Evolutionary conservation across 2,329 filamentous ascomycete genomes (phyloP).

Genomic region (Aspergillus neoniger): DNA sequence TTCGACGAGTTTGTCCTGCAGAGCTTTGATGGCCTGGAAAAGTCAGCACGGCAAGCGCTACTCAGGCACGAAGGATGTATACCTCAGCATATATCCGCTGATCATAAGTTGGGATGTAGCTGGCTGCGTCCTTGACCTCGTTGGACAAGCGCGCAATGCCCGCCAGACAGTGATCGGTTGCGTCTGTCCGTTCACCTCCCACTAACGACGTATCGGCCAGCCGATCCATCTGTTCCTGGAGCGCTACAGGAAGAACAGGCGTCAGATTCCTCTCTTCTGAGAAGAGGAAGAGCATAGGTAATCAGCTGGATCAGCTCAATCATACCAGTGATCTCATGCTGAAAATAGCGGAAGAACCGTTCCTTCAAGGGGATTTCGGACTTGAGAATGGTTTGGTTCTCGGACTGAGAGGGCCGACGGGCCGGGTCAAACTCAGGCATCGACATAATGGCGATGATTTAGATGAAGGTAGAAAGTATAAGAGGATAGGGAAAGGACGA

Average conservation of each 20-base stretch:
- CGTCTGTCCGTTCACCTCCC: slow-evolving; percentile 75
- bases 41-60: not conserved
- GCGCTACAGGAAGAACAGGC: slow-evolving; percentile 51
- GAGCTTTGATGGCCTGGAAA: slow-evolving; percentile 70
- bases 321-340: slow-evolving; percentile 70
- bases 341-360: slow-evolving; percentile 82
- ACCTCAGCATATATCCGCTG: slow-evolving; percentile 83
- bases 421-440: slow-evolving; percentile 30
- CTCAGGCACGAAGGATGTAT: slow-evolving; percentile 14
- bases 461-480: not conserved
- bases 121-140: slow-evolving; percentile 79
- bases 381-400: slow-evolving; percentile 37
- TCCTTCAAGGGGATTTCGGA: slow-evolving; percentile 62
- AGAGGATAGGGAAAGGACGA: not conserved
- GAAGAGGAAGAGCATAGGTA: slow-evolving; percentile 5
- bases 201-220: slow-evolving; percentile 64
- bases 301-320: slow-evolving; percentile 7
- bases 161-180: slow-evolving; percentile 76
- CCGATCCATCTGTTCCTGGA: slow-evolving; percentile 73
- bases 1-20: slow-evolving; percentile 76
- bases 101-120: slow-evolving; percentile 84
- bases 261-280: slow-evolving; percentile 22
- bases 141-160: slow-evolving; percentile 78
- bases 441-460: slow-evolving; percentile 29
- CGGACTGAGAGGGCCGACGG: slow-evolving; percentile 34